These are phyloP conservation scores for Suhomyces sp. DNA, from an alignment of 805 yeast species.

Conservation along the genomic window DNA sequence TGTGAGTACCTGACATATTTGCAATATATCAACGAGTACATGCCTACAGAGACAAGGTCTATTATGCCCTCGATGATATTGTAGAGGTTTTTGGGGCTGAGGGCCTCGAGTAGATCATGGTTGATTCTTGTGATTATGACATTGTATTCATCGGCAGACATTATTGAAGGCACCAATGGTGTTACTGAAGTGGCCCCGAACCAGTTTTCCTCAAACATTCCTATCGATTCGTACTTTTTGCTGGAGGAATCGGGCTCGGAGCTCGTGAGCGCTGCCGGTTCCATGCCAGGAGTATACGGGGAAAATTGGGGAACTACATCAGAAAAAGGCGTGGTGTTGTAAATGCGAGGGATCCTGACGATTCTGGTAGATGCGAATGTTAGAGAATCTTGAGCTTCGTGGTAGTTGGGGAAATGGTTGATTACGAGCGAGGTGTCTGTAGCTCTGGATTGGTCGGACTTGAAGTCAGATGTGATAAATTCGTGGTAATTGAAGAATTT, in stretches of 20 bases:
- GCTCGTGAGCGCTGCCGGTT: conserved; percentile 53
- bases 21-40: conserved; percentile 25
- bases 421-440: conserved; percentile 39
- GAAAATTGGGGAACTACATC: conserved; percentile 58
- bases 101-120: conserved; percentile 35
- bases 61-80: conserved; percentile 38
- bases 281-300: conserved; percentile 52
- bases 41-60: conserved; percentile 38
- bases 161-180: conserved; percentile 33
- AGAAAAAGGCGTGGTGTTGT: conserved; percentile 25
- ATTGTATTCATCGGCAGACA: conserved; percentile 34
- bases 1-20: conserved; percentile 14
- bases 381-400: conserved; percentile 31
- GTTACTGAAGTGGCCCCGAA: conserved; percentile 56
- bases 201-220: conserved; percentile 37
- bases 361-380: conserved; percentile 45
- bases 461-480: conserved; percentile 38
- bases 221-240: conserved; percentile 33
- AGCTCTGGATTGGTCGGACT: conserved; percentile 10
- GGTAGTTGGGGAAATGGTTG: conserved; percentile 67
- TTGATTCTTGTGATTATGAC: conserved; percentile 48
- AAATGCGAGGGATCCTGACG: conserved; percentile 62
- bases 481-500: conserved; percentile 70
- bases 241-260: background rate
- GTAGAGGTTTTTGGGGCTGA: conserved; percentile 26